phyloP scores from a whole-genome alignment of 257 asterid species.

The Jacaranda copaia region DNA sequence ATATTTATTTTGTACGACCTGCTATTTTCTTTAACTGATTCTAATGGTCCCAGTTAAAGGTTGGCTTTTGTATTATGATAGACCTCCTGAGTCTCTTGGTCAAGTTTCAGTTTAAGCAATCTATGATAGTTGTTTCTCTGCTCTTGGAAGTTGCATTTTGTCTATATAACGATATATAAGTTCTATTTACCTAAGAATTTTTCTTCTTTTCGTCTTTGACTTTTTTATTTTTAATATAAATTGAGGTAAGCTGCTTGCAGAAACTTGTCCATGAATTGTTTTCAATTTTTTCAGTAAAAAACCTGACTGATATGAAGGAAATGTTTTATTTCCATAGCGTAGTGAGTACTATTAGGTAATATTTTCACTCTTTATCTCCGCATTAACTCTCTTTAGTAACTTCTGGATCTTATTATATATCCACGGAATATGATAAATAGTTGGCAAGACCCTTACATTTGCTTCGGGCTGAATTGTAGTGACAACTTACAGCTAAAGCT shows the following conservation, averaged over 20 bases:
- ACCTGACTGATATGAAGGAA: neutral
- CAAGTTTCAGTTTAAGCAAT: slow-evolving; percentile 11
- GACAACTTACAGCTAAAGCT: slow-evolving; percentile 1
- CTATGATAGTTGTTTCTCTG: neutral
- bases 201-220: neutral
- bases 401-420: slow-evolving; percentile 19
- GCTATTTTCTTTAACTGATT: neutral
- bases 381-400: neutral
- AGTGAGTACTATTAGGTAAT: neutral
- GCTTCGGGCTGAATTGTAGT: neutral
- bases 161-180: neutral
- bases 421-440: neutral
- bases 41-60: neutral
- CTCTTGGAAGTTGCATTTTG: neutral
- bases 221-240: neutral
- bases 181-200: neutral
- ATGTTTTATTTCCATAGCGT: neutral
- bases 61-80: slow-evolving; percentile 13
- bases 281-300: neutral
- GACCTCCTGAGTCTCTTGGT: slow-evolving; percentile 1
- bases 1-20: neutral
- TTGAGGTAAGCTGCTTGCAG: neutral
- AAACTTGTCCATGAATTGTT: slow-evolving; percentile 22
- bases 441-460: slow-evolving; percentile 1
- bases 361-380: neutral